phyloP scores from a whole-genome alignment of 495 filamentous ascomycete genomes.

The Annulohypoxylon nitens region DNA sequence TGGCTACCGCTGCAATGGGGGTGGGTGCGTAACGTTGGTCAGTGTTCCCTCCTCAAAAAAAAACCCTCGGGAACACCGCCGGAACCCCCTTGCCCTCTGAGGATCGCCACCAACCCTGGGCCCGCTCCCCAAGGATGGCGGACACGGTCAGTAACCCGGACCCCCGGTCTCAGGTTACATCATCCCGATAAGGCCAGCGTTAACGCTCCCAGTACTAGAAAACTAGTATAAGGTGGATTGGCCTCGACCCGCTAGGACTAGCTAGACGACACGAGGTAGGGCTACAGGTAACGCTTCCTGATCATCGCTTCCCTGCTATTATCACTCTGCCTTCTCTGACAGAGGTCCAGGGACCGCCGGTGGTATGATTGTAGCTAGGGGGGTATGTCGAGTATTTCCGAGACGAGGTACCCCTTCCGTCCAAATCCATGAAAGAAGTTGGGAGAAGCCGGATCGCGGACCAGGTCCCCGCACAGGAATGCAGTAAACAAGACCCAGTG shows the following conservation, averaged over 20 bases:
- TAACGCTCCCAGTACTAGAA: neutral
- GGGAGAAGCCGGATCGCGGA: neutral
- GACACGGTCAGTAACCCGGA: neutral
- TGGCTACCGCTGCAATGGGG: slow-evolving; percentile 14
- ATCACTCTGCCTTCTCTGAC: slow-evolving; percentile 18
- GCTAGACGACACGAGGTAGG: slow-evolving; percentile 27
- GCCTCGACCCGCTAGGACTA: slow-evolving; percentile 13
- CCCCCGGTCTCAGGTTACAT: too few relatives aligned
- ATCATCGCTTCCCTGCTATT: slow-evolving; percentile 25
- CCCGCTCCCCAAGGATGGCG: neutral
- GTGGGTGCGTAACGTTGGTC: slow-evolving; percentile 12
- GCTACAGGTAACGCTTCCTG: neutral
- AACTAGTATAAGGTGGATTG: neutral
- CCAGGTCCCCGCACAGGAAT: neutral
- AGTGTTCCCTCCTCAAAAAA: neutral
- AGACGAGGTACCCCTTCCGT: slow-evolving; percentile 9
- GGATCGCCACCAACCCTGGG: neutral
- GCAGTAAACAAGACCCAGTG: neutral
- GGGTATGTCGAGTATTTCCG: slow-evolving; percentile 2
- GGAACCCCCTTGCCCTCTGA: slow-evolving; percentile 15
- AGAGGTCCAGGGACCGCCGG: slow-evolving; percentile 31
- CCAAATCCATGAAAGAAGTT: neutral
- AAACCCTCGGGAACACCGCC: neutral
- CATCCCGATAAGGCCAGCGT: slow-evolving; percentile 4
- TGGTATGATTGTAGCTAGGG: slow-evolving; percentile 28